Percentiles rank a stretch among this genome's conserved stretches.
These are phyloP conservation scores for Solanum gandarillasii DNA, from an alignment of 257 asterid genomes.

Conservation along the genomic window DNA sequence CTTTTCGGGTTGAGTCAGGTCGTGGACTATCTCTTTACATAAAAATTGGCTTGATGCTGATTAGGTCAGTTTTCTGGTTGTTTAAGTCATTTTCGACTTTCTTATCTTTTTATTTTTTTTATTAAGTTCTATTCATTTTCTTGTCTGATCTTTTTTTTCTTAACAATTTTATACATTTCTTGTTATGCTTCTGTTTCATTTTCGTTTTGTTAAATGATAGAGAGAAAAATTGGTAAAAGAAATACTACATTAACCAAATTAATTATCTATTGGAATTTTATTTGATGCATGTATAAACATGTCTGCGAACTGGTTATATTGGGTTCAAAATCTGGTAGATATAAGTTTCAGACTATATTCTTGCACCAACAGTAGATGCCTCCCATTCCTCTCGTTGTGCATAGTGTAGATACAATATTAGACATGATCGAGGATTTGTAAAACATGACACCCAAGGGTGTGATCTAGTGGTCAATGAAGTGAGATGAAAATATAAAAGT, in stretches of 20 bases:
- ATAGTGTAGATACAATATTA: not conserved
- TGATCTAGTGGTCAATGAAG: not conserved
- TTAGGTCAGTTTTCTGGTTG: not conserved
- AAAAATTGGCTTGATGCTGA: not conserved
- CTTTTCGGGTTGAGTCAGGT: not conserved
- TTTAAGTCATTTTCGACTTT: not conserved
- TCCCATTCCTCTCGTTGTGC: not conserved
- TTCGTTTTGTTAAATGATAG: not conserved
- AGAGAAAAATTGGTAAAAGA: not conserved
- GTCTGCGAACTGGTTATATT: not conserved
- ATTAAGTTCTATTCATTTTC: not conserved
- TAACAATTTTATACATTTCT: not conserved
- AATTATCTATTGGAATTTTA: not conserved
- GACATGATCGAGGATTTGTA: not conserved
- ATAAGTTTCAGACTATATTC: not conserved
- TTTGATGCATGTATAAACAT: not conserved
- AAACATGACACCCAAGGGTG: not conserved
- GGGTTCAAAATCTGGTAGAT: not conserved
- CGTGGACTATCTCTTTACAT: not conserved
- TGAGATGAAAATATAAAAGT: not conserved
- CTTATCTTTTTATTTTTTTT: not conserved
- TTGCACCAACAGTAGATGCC: not conserved
- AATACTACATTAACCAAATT: not conserved
- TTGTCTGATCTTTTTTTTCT: not conserved
- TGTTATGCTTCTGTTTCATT: not conserved